These are phyloP conservation scores for apple (Malus domestica) DNA, from an alignment of 306 rosid genomes.

Conservation along the genomic window DNA sequence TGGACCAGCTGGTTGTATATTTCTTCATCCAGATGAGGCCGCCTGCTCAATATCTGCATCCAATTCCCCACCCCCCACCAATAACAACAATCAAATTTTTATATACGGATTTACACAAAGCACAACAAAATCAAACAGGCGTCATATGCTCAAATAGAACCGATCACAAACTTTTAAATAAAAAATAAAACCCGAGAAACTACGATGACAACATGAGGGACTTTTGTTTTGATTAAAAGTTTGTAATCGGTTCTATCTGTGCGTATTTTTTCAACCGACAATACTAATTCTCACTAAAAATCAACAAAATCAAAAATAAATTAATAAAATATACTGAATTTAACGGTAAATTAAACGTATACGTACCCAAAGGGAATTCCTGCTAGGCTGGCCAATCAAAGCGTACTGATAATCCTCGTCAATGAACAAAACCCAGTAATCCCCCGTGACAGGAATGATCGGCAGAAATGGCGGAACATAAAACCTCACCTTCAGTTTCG, in stretches of 20 bases:
- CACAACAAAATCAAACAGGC: no score
- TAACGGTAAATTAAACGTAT: not conserved
- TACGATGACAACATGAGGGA: no score
- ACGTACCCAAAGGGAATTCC: slow-evolving; percentile 83
- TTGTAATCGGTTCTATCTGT: not conserved
- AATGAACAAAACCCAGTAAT: slow-evolving; percentile 80
- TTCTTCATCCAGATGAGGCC: slow-evolving; percentile 48
- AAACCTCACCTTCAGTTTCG: slow-evolving; percentile 82
- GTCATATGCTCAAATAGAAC: no score
- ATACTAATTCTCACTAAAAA: no score
- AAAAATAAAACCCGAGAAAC: no score
- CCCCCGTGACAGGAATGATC: slow-evolving; percentile 62
- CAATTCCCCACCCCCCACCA: not conserved
- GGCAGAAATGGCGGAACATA: slow-evolving; percentile 83
- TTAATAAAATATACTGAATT: no score
- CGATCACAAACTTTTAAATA: no score
- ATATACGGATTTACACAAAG: not conserved
- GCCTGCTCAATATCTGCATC: slow-evolving; percentile 57
- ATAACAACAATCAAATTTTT: not conserved
- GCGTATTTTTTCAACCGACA: no score
- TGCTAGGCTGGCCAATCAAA: slow-evolving; percentile 67
- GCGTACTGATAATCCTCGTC: slow-evolving; percentile 67
- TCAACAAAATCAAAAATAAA: no score
- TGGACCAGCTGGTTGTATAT: slow-evolving; percentile 50
- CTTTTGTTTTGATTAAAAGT: no score